Evolutionary conservation across 2,329 filamentous ascomycete species (phyloP), one percentile per base, ranked within the genome.

Genomic region (Penicillium italicum): DNA sequence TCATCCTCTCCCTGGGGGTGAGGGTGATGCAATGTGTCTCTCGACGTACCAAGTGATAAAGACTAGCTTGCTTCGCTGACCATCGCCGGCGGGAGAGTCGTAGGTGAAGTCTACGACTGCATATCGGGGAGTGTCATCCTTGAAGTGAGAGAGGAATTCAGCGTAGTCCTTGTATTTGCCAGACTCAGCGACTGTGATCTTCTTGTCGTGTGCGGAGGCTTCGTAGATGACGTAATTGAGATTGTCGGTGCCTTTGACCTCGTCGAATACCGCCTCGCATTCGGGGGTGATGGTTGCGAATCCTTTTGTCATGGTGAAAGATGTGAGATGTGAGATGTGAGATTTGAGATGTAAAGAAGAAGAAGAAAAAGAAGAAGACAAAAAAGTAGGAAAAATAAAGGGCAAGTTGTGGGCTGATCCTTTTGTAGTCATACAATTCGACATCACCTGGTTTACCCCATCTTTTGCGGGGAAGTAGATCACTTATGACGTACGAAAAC

Each of bases 41-140:
- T 43, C n/a, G n/a, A 53, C 61, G 26, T 59, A 63, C 61, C 61
- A 63, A 14, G 61, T 63, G 47, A 63, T 61, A 28, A 63, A 61
- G 18, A 56, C 61, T 22, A 63, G 44, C 33, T 63, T 63, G 49
- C 55, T 54, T 44, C 61, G 49, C 44, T 50, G 50, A 11, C 52
- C 55, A 51, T 58, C 53, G 8, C 58, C 61, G 11, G 45, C 44
- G 0, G 59, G 59, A 14, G 56, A 60, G 18, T 58, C 56, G 42
- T 63, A 63, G 16, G 49, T 49, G 30, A 63, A 51, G n/a, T 63
- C 47, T 6, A 59, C 44, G 10, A 63, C 60, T 4, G 60, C 58
- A 18, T 63, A 63, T 5, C 57, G 60, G 18, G 59, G 57, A 5
- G 50, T 52, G 11, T 61, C 49, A 12, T 57, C 46, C n/a, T 58